Conservation (phyloP, 2,329 filamentous ascomycete genomes). For the Tolypocladium ovalisporum region DNA sequence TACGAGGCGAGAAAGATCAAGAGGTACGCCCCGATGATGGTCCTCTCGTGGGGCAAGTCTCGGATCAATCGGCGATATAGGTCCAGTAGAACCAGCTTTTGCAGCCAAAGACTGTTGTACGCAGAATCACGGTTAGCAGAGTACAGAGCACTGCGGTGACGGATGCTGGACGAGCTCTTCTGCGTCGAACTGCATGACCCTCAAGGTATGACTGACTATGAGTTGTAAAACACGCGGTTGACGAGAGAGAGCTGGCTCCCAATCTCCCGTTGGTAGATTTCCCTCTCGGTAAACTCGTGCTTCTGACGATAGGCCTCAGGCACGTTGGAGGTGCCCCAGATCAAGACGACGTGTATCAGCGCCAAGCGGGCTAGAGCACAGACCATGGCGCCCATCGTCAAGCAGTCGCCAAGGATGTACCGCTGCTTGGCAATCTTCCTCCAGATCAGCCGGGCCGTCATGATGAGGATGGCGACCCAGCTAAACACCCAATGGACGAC, state of each 20-base stretch:
- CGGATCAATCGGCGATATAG: slow-evolving; percentile 13
- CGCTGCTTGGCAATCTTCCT: slow-evolving; percentile 9
- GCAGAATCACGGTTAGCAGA: neutral
- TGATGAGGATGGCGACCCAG: slow-evolving; percentile 11
- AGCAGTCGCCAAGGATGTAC: slow-evolving; percentile 11
- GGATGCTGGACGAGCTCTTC: no score
- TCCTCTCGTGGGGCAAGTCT: slow-evolving; percentile 12
- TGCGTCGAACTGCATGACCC: no score
- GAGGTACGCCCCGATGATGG: slow-evolving; percentile 14
- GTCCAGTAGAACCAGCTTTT: slow-evolving; percentile 16
- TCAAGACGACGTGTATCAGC: slow-evolving; percentile 21
- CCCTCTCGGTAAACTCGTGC: slow-evolving; percentile 15
- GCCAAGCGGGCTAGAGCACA: slow-evolving; percentile 13
- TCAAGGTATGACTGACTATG: slow-evolving; percentile 17
- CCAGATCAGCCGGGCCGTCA: slow-evolving; percentile 9
- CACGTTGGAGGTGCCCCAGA: slow-evolving; percentile 25
- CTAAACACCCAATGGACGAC: slow-evolving; percentile 15
- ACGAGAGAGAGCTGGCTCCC: slow-evolving; percentile 22
- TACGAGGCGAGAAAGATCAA: slow-evolving; percentile 18
- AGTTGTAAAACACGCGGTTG: slow-evolving; percentile 21
- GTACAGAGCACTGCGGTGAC: no score
- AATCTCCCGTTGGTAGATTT: slow-evolving; percentile 20
- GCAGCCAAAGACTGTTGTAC: slow-evolving; percentile 15
- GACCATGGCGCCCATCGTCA: slow-evolving; percentile 28
- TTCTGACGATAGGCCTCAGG: slow-evolving; percentile 8